These are phyloP conservation scores for Moelleriella libera DNA, from an alignment of 2,329 filamentous ascomycete species.

Conservation along the genomic window DNA sequence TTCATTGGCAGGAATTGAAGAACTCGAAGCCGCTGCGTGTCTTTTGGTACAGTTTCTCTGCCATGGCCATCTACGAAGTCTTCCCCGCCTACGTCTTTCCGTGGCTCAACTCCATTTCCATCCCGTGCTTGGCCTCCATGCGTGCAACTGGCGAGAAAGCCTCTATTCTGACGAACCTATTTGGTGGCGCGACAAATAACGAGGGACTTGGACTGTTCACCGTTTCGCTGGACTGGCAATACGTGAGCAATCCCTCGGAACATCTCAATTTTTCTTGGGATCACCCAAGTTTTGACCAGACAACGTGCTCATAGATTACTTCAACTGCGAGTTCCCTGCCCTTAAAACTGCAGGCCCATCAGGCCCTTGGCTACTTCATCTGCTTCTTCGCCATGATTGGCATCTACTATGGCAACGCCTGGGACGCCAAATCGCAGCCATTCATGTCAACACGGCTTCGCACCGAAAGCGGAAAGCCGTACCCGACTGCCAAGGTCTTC, in stretches of 20 bases:
- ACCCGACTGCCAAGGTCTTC: constrained; percentile 26
- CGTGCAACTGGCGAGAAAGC: constrained; percentile 4
- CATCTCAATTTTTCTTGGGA: no score
- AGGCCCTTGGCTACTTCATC: constrained; percentile 19
- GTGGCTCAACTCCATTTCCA: constrained; percentile 39
- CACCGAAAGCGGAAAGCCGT: constrained; percentile 22
- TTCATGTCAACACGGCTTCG: constrained; percentile 21
- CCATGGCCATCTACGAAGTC: constrained; percentile 36
- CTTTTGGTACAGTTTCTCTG: constrained; percentile 35
- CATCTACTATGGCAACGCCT: constrained; percentile 26
- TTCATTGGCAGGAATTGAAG: constrained; percentile 37
- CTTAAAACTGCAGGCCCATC: constrained; percentile 21
- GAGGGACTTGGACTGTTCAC: constrained; percentile 24
- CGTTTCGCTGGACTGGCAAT: constrained; percentile 29
- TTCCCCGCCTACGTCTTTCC: constrained; percentile 41
- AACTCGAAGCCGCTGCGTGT: constrained; percentile 33
- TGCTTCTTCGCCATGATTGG: constrained; percentile 20
- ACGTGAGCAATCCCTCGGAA: constrained; percentile 9
- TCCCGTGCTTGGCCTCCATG: constrained; percentile 38
- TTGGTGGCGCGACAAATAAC: constrained; percentile 26
- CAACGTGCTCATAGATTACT: not conserved
- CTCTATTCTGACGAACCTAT: constrained; percentile 6
- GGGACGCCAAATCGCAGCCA: constrained; percentile 17
- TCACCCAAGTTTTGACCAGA: not conserved
- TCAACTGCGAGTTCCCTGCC: constrained; percentile 14